phyloP scores from a whole-genome alignment of 495 filamentous ascomycete genomes.

The Chaetomium tenue region DNA sequence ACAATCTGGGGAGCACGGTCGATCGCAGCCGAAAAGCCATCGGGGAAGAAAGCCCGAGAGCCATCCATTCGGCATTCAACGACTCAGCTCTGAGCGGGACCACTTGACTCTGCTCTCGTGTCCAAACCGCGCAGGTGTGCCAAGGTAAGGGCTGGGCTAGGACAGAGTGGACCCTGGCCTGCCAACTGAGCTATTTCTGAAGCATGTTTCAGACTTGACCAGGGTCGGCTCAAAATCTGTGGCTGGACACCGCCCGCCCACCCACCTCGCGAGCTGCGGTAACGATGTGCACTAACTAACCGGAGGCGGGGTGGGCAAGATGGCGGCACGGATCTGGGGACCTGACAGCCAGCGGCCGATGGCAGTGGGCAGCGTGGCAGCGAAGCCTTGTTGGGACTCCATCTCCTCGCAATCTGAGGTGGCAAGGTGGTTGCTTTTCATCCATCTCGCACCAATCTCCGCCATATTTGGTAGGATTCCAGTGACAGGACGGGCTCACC shows the following conservation, averaged over 20 bases:
- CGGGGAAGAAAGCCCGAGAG: not conserved
- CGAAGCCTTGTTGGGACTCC: not conserved
- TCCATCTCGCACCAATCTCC: not conserved
- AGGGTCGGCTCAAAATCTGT: slow-evolving; percentile 26
- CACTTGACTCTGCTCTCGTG: not conserved
- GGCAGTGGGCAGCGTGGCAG: not conserved
- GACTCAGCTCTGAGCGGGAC: not conserved
- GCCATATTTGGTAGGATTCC: not conserved
- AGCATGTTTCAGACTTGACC: slow-evolving; percentile 37
- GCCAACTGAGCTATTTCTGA: slow-evolving; percentile 35
- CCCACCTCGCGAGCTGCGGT: slow-evolving; percentile 13
- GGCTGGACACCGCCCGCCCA: slow-evolving; percentile 32
- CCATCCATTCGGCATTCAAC: not conserved
- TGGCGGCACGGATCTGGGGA: slow-evolving; percentile 22
- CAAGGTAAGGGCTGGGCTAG: slow-evolving; percentile 5
- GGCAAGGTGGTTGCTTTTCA: not conserved
- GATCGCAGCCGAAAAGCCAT: slow-evolving; percentile 6
- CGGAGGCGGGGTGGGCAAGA: not conserved
- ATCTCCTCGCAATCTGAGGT: not conserved
- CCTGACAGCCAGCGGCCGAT: slow-evolving; percentile 7
- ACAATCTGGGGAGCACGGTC: slow-evolving; percentile 6
- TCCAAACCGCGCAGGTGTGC: not conserved
- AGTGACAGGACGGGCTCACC: not conserved
- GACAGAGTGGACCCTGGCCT: slow-evolving; percentile 7
- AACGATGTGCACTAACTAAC: not conserved